Conservation (phyloP, 768 basidiomycete genomes). For the Mycena crocata region DNA sequence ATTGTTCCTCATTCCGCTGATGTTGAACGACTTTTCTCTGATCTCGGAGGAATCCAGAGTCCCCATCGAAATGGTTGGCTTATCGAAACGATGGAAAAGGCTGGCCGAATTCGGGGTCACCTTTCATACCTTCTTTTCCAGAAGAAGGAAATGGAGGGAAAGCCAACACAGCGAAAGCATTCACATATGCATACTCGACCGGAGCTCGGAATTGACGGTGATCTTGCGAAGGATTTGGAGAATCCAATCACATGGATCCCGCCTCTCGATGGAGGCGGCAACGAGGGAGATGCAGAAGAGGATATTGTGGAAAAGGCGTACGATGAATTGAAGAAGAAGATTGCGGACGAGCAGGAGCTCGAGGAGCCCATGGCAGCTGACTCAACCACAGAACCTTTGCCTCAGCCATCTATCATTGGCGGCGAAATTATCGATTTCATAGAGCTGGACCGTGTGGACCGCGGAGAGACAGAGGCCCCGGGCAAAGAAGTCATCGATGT, state of each 20-base stretch:
- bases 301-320: not conserved
- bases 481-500: too few relatives aligned
- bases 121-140: not conserved
- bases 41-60: slow-evolving; percentile 35
- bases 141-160: not conserved
- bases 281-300: not conserved
- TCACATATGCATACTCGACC: not conserved
- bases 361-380: too few relatives aligned
- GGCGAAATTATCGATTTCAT: not conserved
- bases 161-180: not conserved
- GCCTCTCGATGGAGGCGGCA: not conserved
- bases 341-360: not conserved
- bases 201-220: not conserved
- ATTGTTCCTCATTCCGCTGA: slow-evolving; percentile 45
- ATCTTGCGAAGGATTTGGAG: not conserved
- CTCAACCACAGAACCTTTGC: too few relatives aligned
- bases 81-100: slow-evolving; percentile 32
- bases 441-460: not conserved
- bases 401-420: not conserved
- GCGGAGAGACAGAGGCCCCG: not conserved
- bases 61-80: slow-evolving; percentile 30
- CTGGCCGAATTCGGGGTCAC: slow-evolving; percentile 17
- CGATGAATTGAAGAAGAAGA: not conserved
- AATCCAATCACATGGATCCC: not conserved
- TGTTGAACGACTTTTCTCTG: slow-evolving; percentile 40